Evolutionary conservation across 2,329 filamentous ascomycete genomes (phyloP).

Genomic region (Colletotrichum truncatum): DNA sequence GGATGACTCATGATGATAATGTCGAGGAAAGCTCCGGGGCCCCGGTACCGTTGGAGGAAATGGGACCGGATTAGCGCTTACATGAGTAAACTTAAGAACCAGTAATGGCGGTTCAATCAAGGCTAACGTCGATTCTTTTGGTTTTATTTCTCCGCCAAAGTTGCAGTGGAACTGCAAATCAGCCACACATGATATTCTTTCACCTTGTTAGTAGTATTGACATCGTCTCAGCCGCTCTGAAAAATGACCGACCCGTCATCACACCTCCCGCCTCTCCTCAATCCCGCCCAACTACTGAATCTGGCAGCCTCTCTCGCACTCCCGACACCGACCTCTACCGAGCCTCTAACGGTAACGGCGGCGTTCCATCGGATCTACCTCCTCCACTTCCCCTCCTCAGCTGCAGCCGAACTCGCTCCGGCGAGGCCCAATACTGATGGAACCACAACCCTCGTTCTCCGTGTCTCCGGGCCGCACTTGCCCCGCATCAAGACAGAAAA

Average conservation of each 20-base stretch:
- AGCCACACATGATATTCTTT: too few species aligned
- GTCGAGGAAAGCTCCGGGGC: too few species aligned
- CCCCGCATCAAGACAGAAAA: constrained; percentile 45
- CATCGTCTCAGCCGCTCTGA: not conserved
- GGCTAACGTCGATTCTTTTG: too few species aligned
- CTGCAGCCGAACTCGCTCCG: not conserved
- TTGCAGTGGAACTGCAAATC: too few species aligned
- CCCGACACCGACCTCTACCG: constrained; percentile 27
- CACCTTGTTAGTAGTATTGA: not conserved
- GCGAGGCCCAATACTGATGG: constrained; percentile 1
- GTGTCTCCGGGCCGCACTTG: constrained; percentile 45
- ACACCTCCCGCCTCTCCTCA: constrained; percentile 4
- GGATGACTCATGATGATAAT: too few species aligned
- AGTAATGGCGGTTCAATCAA: too few species aligned
- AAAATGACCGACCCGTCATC: not conserved
- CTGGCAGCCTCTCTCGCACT: constrained; percentile 32
- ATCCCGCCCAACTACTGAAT: constrained; percentile 4
- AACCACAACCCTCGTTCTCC: constrained; percentile 37
- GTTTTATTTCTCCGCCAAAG: too few species aligned
- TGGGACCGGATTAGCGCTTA: too few species aligned
- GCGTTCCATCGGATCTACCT: constrained; percentile 39
- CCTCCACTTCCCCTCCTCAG: constrained; percentile 27
- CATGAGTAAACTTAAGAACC: too few species aligned
- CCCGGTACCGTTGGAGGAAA: too few species aligned
- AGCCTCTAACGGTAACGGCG: constrained; percentile 32